Base-by-base conservation (phyloP, 2,329 filamentous ascomycete species). In the Gaeumannomyces sp. region DNA sequence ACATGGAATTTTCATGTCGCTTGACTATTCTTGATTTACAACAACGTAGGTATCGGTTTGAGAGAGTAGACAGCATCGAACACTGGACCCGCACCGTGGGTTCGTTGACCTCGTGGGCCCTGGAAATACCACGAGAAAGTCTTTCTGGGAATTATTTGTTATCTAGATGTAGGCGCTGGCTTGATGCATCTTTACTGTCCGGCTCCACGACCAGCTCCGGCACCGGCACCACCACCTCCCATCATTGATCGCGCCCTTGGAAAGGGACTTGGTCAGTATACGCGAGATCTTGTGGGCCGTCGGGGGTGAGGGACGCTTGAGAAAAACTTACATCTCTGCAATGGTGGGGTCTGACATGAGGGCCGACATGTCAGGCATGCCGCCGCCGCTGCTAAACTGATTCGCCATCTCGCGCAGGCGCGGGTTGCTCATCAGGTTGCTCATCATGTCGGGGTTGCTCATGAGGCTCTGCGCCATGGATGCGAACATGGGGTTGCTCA, bases 401-500 rank as follows among this genome's bases (percentile, higher is more conserved):
- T 90, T 88, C 60, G 92, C 93, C 92, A 97, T 94, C 74, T 96
- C 87, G 65, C 91, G 85, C 67, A 98, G 80, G 67, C 89, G 86
- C 3, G 95, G 95, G 81, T 99, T 98, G 82, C 83, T 92, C 93
- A 99, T 97, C 66, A 99, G 79, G 76, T 93, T 95, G 75, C 83
- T 85, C 87, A 98, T 90, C 81, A 93, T 87, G 13, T 96, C 91
- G 0, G 95, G 95, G 80, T 99, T 97, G 79, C 88, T 92, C 95
- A 98, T 98, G 64, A 99, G 79, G 77, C 92, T 97, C 81, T 97
- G 92, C 5, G 95, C 95, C 93, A 98, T 97, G 79, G 85, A 91
- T 62, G 93, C 87, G 80, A 99, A 96, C 95, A 98, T 98, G 65
- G 95, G 95, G 81, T 98, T 99, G 82, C 83, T 93, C 93, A 98